Base-by-base conservation (phyloP, 257 asterid genomes). In the Cruciata laevipes region DNA sequence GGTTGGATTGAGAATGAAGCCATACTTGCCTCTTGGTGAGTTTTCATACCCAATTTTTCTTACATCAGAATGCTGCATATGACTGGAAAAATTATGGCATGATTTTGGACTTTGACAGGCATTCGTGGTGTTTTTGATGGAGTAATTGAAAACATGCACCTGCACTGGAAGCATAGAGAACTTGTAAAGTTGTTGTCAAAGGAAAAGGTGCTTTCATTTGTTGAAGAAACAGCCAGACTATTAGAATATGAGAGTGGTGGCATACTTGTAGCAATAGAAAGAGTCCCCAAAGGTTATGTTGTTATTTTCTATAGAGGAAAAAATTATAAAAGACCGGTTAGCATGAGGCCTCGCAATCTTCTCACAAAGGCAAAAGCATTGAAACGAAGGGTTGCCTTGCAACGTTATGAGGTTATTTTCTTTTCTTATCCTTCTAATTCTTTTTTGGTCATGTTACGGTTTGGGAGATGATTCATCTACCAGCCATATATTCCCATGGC, bases 171-270 rank as follows among this genome's bases (percentile, higher is more conserved):
- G 78, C 96, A 90, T 70, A 88, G 99, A 79, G 99, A 93, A 77
- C 90, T 93, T 31, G 99, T 93, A 44, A 93, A 93, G 83, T 78
- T 93, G 74, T 85, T 93, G 77, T 93, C 99, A 8, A 93, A 93
- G 66, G 99, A 93, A 75, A 93, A 93, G 70, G 86, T 76, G 67
- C 75, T 78, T 75, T 78, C 95, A 62, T 90, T 90, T 72, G 97
- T 80, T 71, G 97, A 93, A 82, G 99, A 93, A 83, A 82, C 97
- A 63, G 94, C 96, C 20, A 81, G 96, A 74, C 97, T 93, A 58
- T 78, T 93, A 84, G 99, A 90, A 82, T 88, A 90, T 72, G 99
- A 93, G 80, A 93, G 99, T 77, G 97, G 95, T 63, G 96, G 99
- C 42, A 88, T 93, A 74, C 73, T 93, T 61, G 97, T 93, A 70